phyloP scores from a whole-genome alignment of 179 eudicot species.

The Sideroxylon spinosum region DNA sequence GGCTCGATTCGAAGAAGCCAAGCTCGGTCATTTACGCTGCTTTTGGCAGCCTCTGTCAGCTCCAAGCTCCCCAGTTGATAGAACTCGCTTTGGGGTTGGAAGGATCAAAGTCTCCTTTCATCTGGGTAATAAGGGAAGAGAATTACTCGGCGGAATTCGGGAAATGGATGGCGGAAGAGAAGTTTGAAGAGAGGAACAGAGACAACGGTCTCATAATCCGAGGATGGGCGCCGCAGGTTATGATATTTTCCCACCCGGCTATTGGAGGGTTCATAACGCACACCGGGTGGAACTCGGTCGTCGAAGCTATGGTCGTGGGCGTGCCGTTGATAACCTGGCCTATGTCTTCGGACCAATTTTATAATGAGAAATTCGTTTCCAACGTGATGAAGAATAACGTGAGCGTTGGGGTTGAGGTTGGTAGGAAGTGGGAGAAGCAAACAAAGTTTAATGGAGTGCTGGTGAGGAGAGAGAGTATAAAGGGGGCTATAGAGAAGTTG shows the following conservation, averaged over 20 bases:
- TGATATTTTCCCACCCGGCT: constrained; percentile 9
- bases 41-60: constrained; percentile 49
- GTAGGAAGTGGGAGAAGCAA: background rate
- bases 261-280: constrained; percentile 5
- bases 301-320: background rate
- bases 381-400: background rate
- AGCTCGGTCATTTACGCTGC: constrained; percentile 50
- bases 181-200: background rate
- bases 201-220: background rate
- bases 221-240: constrained; percentile 12
- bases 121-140: constrained; percentile 43
- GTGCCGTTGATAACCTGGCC: constrained; percentile 4
- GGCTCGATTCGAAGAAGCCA: constrained; percentile 38
- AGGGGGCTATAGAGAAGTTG: background rate
- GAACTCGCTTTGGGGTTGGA: constrained; percentile 62
- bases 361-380: background rate
- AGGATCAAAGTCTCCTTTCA: constrained; percentile 37
- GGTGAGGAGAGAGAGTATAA: background rate
- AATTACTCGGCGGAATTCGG: background rate
- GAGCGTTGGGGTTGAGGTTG: background rate
- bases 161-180: background rate
- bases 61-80: constrained; percentile 41
- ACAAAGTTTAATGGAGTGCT: background rate
- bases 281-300: constrained; percentile 9
- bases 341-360: background rate